phyloP scores from a whole-genome alignment of 441 rosid genomes.

The Rhodomyrtus psidioides region DNA sequence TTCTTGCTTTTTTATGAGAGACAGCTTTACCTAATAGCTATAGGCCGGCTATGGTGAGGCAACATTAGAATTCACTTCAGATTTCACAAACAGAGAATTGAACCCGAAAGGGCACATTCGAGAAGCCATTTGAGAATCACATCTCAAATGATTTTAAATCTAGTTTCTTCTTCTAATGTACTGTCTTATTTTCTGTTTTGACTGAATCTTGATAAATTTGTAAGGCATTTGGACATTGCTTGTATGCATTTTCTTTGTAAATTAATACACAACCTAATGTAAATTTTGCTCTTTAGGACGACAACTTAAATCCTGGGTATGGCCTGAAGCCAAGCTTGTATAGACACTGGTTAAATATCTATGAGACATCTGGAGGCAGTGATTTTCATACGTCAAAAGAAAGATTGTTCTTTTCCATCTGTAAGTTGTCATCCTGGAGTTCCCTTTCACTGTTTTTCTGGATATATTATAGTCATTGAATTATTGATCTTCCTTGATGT shows the following conservation, averaged over 20 bases:
- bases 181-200: background rate
- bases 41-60: no score
- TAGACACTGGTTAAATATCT: constrained; percentile 69
- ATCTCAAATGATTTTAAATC: no score
- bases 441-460: background rate
- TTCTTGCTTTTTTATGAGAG: background rate
- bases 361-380: constrained; percentile 50
- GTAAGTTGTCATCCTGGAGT: constrained; percentile 33
- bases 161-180: no score
- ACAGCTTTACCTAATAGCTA: no score
- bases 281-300: constrained; percentile 24
- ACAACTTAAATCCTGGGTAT: constrained; percentile 13
- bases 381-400: constrained; percentile 62
- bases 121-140: no score
- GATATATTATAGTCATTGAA: background rate
- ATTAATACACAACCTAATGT: background rate
- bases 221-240: background rate
- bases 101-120: no score
- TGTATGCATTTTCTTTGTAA: no score
- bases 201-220: background rate
- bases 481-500: background rate
- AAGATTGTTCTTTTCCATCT: constrained; percentile 62
- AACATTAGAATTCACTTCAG: no score
- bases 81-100: no score
- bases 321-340: constrained; percentile 64